phyloP scores from a whole-genome alignment of 805 yeast species.

The Debaryomyces maramus region DNA sequence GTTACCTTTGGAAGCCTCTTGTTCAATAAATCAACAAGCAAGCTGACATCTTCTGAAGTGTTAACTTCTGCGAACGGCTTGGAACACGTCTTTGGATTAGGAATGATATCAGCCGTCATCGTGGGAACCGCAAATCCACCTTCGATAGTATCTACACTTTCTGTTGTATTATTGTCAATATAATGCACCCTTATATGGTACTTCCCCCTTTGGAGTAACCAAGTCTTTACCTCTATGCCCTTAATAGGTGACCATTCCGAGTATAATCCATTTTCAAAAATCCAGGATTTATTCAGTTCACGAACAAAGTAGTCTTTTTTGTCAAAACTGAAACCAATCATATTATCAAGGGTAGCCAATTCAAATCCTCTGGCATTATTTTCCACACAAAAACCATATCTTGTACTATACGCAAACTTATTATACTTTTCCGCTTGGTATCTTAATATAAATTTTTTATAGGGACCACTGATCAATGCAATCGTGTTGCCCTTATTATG shows the following conservation, averaged over 20 bases:
- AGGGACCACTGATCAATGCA: constrained; percentile 13
- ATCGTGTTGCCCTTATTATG: constrained; percentile 8
- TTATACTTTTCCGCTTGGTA: constrained; percentile 10
- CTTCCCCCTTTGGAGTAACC: constrained; percentile 7
- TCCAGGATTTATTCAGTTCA: constrained; percentile 99
- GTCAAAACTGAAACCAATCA: constrained; percentile 13
- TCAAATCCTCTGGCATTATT: constrained; percentile 8
- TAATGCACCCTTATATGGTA: constrained; percentile 11
- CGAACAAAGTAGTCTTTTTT: constrained; percentile 65
- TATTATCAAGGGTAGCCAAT: constrained; percentile 10
- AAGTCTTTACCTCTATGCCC: constrained; percentile 9
- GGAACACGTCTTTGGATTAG: neutral
- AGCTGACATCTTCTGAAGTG: neutral
- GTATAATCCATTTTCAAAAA: constrained; percentile 23
- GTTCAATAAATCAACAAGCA: constrained; percentile 7
- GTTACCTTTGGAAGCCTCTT: constrained; percentile 4
- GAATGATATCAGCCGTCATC: neutral
- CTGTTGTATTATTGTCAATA: constrained; percentile 7
- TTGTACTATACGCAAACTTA: constrained; percentile 13
- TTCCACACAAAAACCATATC: constrained; percentile 11
- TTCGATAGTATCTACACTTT: constrained; percentile 9
- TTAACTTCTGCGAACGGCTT: neutral
- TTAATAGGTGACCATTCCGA: constrained; percentile 10
- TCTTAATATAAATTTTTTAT: constrained; percentile 5
- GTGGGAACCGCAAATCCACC: constrained; percentile 12